These are phyloP conservation scores for Chlamydomonas sp. DNA, from an alignment of 139 green algal species.

Conservation along the genomic window DNA sequence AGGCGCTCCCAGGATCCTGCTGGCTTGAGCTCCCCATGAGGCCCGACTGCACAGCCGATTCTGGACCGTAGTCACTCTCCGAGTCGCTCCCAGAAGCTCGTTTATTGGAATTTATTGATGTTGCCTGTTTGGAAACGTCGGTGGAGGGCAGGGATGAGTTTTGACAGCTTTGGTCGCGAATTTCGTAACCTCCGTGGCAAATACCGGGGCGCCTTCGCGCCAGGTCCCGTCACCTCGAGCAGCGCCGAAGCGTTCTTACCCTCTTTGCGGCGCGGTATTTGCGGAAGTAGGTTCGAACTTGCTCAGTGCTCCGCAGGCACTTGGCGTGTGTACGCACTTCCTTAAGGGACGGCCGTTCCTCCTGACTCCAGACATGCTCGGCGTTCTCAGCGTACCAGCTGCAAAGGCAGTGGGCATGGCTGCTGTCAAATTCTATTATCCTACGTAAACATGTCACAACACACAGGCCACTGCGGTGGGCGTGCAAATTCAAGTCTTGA, in stretches of 20 bases:
- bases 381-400: slow-evolving; percentile 26
- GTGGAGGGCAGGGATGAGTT: too few species aligned
- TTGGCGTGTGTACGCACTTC: slow-evolving; percentile 32
- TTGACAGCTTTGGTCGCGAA: too few species aligned
- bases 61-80: too few species aligned
- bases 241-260: not conserved
- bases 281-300: slow-evolving; percentile 29
- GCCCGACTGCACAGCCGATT: not conserved
- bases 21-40: not conserved
- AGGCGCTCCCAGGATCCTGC: not conserved
- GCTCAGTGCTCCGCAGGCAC: slow-evolving; percentile 23
- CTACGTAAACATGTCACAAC: too few species aligned
- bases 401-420: not conserved
- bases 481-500: not conserved
- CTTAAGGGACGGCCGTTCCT: slow-evolving; percentile 12
- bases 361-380: not conserved
- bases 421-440: too few species aligned
- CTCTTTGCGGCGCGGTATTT: slow-evolving; percentile 13
- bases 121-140: too few species aligned
- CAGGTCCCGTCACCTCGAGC: too few species aligned
- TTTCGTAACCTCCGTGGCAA: too few species aligned
- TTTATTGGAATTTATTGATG: too few species aligned
- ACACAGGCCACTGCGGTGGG: too few species aligned
- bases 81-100: too few species aligned
- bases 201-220: too few species aligned